A percentile compares a stretch with the other conserved stretches of the same genome.
These are phyloP conservation scores for Wickerhamiella occidentalis DNA, from an alignment of 805 yeast species.

Conservation along the genomic window DNA sequence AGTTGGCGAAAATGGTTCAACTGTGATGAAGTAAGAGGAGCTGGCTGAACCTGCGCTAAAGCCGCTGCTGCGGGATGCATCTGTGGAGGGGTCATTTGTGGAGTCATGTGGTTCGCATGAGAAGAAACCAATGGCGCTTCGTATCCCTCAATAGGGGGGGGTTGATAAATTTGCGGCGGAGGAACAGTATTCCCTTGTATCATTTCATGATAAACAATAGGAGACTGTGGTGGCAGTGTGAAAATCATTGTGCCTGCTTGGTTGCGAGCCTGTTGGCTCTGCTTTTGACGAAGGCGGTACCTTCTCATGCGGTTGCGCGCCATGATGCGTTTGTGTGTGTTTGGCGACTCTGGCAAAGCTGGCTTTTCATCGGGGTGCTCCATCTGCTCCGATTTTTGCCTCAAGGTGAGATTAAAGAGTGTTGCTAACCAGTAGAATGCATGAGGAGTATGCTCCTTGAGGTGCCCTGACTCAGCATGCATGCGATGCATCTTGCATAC, in stretches of 20 bases:
- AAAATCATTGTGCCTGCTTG: not conserved
- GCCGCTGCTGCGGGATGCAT: not conserved
- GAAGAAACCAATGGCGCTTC: not conserved
- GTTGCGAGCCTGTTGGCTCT: constrained; percentile 1
- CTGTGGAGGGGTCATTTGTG: constrained; percentile 4
- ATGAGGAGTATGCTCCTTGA: constrained; percentile 1
- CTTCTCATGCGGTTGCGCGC: constrained; percentile 11
- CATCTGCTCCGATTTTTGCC: not conserved
- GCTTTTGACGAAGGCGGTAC: constrained; percentile 4
- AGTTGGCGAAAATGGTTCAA: not conserved
- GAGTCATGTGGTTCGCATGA: not conserved
- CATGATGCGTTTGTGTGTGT: constrained; percentile 7
- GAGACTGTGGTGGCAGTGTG: not conserved
- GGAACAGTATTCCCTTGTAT: not conserved
- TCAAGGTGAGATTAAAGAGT: constrained; percentile 5
- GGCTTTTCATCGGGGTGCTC: constrained; percentile 4
- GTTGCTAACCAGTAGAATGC: constrained; percentile 1
- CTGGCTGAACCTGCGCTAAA: not conserved
- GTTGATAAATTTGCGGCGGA: not conserved
- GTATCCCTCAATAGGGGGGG: constrained; percentile 3
- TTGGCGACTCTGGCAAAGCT: constrained; percentile 11
- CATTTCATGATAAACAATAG: not conserved
- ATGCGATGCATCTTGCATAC: constrained; percentile 8
- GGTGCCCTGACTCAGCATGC: constrained; percentile 3
- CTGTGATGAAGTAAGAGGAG: not conserved